Base-by-base conservation (phyloP, 2,329 filamentous ascomycete species). In the Ceratocystis lukuohia region DNA sequence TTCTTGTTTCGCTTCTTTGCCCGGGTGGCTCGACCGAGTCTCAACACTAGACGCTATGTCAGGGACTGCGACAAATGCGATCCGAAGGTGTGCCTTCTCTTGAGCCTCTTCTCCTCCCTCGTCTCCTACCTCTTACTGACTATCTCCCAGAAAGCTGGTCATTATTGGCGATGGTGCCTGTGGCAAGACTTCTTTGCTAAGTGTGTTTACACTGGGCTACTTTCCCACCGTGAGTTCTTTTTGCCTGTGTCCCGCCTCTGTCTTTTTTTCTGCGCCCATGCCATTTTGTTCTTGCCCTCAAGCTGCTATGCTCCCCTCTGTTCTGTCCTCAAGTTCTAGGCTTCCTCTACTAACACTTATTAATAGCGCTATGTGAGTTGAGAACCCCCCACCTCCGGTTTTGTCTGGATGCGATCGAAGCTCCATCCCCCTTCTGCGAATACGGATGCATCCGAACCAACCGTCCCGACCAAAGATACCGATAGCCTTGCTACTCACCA, bases 151-250 rank as follows among this genome's bases (percentile, higher is more conserved):
- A 81, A 96, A 96, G 80, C 82, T 96, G 74, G 92, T 96, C 73
- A 96, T 96, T 72, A 96, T 96, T 73, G 92, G 92, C 69, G 92
- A 96, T 74, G 94, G 94, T 80, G 94, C 94, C 71, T 99, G 94
- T 78, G 94, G 94, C 73, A 99, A 99, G 81, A 99, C 94, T 64
- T 96, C 91, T 85, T 80, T 99, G 72, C 80, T 99, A 71, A 96
- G 92, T 75, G 94, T 99, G 71, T 99, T 99, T 77, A 99, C 94
- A 45, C 82, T 99, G 65, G 94, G 94, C 67, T 97, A 96, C 77
- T 99, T 97, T 73, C 94, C 94, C 72, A 96, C 91, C 74, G 93
- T 96, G 81, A 80, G 91, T 84, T 37, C 33, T 12, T 37, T 37
- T 61, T 57, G 37, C 61, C 57, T 61, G 61, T 22, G 41, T 63